Base-by-base conservation (phyloP, 1,284 basidiomycete genomes). In the Paramarasmius palmivorus region DNA sequence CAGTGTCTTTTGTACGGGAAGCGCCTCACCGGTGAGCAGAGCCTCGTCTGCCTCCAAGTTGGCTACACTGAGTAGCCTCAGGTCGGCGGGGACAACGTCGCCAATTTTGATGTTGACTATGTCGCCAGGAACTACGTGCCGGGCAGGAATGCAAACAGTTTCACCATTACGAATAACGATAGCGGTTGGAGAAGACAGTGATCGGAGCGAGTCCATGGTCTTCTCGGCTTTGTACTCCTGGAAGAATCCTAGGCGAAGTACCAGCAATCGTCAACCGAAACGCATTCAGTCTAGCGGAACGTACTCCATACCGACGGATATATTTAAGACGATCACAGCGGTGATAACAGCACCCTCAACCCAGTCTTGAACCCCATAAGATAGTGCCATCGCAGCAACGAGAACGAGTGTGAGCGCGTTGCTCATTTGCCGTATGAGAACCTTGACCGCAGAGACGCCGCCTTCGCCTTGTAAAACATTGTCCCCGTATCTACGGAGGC, bases 331-430 rank as follows among this genome's bases (percentile, higher is more conserved):
- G 32, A 88, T 82, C 29, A 88, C 77, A n/a, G 79, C 82, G 12
- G 80, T 80, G 54, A 87, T 82, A 37, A 88, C 85, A 47, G 79
- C 83, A 17, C 81, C 84, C 61, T 82, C 82, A 54, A 88, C 79
- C 71, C 78, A 89, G 53, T 83, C 81, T 60, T 77, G 69, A 22
- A 82, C 79, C 53, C 79, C 85, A 55, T 86, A 83, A 5, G 83
- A 84, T 15, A 86, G 75, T 6, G 78, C 79, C 71, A 88, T 76
- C 29, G 84, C 84, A 32, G 78, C 78, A 52, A 87, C 68, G 50
- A 82, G 67, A 2, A 77, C 71, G 3, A 72, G 55, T 12, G 67
- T 72, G 40, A 74, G 57, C 1, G 72, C 72, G 57, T 75, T 75
- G 5, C 72, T 71, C 71, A 58, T 15, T 57, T 73, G 73, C 7